A percentile compares a stretch with the other conserved stretches of the same genome.
phyloP scores from a whole-genome alignment of 1,284 basidiomycete genomes.

The Ganoderma leucocontextum region DNA sequence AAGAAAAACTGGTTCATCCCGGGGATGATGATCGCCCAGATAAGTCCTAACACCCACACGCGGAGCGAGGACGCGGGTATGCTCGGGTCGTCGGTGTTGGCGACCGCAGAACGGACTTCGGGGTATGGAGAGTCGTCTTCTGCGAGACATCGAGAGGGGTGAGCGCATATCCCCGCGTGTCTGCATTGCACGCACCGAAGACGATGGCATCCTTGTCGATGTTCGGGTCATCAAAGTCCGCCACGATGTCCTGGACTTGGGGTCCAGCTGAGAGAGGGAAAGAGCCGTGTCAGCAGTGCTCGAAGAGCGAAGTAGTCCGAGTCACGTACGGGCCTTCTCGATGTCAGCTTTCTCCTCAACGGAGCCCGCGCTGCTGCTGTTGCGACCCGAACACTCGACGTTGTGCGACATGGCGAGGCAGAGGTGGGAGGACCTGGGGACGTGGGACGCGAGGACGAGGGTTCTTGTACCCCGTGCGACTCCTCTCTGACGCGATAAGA shows the following conservation, averaged over 20 bases:
- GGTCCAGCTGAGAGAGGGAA: neutral
- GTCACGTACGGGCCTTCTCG: slow-evolving; percentile 33
- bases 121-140: slow-evolving; percentile 66
- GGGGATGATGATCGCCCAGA: slow-evolving; percentile 55
- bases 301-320: neutral
- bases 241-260: slow-evolving; percentile 31
- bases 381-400: slow-evolving; percentile 30
- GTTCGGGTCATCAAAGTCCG: slow-evolving; percentile 67
- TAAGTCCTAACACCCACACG: slow-evolving; percentile 62
- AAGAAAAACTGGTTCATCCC: slow-evolving; percentile 57
- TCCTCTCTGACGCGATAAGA: slow-evolving; percentile 13
- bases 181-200: slow-evolving; percentile 30
- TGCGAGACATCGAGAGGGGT: slow-evolving; percentile 16
- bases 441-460: slow-evolving; percentile 17
- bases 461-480: slow-evolving; percentile 30
- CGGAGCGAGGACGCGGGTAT: slow-evolving; percentile 69
- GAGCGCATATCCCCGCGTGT: neutral
- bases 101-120: slow-evolving; percentile 72
- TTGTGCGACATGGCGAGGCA: slow-evolving; percentile 34
- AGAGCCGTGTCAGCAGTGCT: neutral
- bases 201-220: slow-evolving; percentile 43
- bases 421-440: slow-evolving; percentile 26
- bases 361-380: slow-evolving; percentile 33
- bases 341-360: slow-evolving; percentile 70
- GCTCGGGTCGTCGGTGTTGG: slow-evolving; percentile 67